Evolutionary conservation across 352 stramenopile genomes (phyloP), one percentile per base, ranked within the genome.

Genomic region (Pythium utonaiense): DNA sequence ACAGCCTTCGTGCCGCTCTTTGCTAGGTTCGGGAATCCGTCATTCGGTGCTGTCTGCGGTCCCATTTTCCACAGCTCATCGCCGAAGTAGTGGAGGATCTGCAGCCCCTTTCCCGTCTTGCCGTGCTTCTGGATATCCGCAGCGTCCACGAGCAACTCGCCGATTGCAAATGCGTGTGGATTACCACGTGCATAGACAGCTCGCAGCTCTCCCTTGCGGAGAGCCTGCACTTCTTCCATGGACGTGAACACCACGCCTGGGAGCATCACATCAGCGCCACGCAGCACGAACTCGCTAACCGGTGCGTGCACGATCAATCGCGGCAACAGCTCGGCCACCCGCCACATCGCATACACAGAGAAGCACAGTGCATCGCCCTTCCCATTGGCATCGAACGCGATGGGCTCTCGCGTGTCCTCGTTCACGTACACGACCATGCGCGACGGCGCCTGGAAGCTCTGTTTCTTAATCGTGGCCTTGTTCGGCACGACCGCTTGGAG

Each of bases 181-280:
- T 95, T 95, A 1, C 82, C 83, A 13, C 78, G 75, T n/a, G 78
- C 78, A 47, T 82, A 89, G 14, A 95, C 70, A 14, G 78, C 78
- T 24, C 82, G 70, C 19, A 93, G 16, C 48, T 93, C 77, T 1
- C 83, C 81, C 52, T 91, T 91, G 31, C 66, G 69, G 10, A 95
- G 72, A 25, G 67, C 48, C 44, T 74, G 57, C 7, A 89, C 34
- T 40, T 91, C 70, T 17, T 91, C 78, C 10, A 50, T 28, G 2
- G 68, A 80, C 38, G 75, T 50, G 44, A 90, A 86, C 7, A 95
- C 75, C 2, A 95, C 83, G 5, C 86, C 86, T 0, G 86, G 86
- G 34, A 93, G 68, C 86, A 95, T 95, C 48, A 93, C 81, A 48
- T 93, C 86, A 0, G 86, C 86, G 8, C 86, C 86, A 31, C 83